Base-by-base conservation (phyloP, 2,329 filamentous ascomycete genomes). In the Pestalotiopsis sp. region DNA sequence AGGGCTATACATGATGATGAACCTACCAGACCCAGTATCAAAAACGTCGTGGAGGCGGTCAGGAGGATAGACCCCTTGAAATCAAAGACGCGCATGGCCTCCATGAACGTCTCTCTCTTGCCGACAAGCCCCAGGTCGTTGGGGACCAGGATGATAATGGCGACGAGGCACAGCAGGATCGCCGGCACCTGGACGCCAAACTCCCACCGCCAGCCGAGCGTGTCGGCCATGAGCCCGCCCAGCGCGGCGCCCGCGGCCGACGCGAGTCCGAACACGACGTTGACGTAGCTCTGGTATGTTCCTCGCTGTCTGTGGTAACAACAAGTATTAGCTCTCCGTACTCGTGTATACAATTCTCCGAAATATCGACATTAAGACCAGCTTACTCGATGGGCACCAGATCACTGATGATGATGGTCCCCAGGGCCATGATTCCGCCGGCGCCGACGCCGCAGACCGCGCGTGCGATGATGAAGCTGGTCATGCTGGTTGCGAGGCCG, bases 381-480 rank as follows among this genome's bases (percentile, higher is more conserved):
- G 6, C 83, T 78, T 83, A 90, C 81, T 92, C 87, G 71, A 94
- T 92, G 1, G 91, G 91, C 45, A 95, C 91, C 62, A 94, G 80
- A 77, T 94, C 92, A 68, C 90, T 92, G 20, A 91, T 89, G 70
- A 94, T 89, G 67, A 94, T 93, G 5, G 85, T 89, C 1, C 88
- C 91, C 81, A 93, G 84, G 1, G 90, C 88, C 79, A 93, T 86
- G 63, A 92, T 84, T 0, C 91, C 92, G 0, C 92, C 93, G 0
- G 92, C 93, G 1, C 92, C 92, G 4, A 95, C 78, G 0, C 93
- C 93, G 70, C 91, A 93, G 6, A 92, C 80, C 0, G 92, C 91
- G 72, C 92, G 81, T 38, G 92, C 92, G 0, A 89, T 77, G 70
- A 94, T 93, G 74, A 95, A 90, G 71, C 87, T 87, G n/a, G 86